Evolutionary conservation across 1,284 basidiomycete genomes (phyloP).

Genomic region (Apiotrichum laibachii): DNA sequence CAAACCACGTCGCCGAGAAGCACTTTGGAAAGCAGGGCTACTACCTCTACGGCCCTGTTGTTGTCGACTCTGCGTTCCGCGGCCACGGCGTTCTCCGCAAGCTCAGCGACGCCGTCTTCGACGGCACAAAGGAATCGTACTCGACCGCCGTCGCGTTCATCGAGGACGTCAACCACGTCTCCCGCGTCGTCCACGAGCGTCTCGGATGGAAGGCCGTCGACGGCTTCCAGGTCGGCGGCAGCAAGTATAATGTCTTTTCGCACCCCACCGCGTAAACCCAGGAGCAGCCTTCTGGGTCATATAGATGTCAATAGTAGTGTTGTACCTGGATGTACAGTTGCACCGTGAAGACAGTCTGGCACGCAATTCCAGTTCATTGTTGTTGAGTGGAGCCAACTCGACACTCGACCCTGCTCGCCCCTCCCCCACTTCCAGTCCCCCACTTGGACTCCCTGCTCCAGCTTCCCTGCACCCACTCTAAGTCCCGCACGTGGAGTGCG

Average conservation of each 20-base stretch:
- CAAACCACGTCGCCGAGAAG: neutral
- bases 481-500: no score
- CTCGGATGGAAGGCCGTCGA: constrained; percentile 1
- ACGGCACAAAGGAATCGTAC: neutral
- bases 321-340: no score
- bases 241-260: neutral
- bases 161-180: constrained; percentile 2
- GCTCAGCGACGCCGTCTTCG: constrained; percentile 1
- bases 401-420: no score
- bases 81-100: constrained; percentile 1
- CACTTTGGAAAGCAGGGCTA: neutral
- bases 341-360: no score
- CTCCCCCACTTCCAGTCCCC: no score
- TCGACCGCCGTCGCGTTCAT: constrained; percentile 3
- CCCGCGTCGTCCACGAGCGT: constrained; percentile 5
- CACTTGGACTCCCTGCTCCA: no score
- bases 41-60: constrained; percentile 6
- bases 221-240: neutral
- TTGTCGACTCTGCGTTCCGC: constrained; percentile 1
- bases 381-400: no score
- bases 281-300: neutral
- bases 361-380: no score
- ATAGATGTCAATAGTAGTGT: no score
- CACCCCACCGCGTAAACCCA: neutral
- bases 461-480: no score